Evolutionary conservation across 305 asterid species (phyloP).

Genomic region (Fraxinus floribunda): DNA sequence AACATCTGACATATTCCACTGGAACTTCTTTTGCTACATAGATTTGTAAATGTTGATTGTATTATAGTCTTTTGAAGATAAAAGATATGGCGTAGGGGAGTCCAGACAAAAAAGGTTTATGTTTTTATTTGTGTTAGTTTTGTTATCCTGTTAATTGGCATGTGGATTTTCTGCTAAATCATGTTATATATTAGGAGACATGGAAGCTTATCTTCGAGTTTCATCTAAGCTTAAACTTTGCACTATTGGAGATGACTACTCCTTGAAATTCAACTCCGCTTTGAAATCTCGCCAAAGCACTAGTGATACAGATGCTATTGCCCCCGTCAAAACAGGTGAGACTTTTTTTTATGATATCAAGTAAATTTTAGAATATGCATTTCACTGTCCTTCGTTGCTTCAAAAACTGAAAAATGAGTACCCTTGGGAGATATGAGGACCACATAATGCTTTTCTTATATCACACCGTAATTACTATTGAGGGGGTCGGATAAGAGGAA

Average conservation of each 20-base stretch:
- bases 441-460: background rate
- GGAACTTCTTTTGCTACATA: background rate
- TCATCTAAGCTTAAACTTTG: conserved; percentile 84
- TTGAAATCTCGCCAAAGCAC: conserved; percentile 50
- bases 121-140: background rate
- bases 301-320: conserved; percentile 55
- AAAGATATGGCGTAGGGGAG: background rate
- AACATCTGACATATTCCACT: background rate
- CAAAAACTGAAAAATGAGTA: conserved; percentile 20
- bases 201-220: conserved; percentile 63
- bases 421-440: conserved; percentile 1
- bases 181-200: conserved; percentile 54
- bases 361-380: background rate
- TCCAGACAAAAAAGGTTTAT: background rate
- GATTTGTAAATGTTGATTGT: background rate
- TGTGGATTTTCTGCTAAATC: background rate
- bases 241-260: conserved; percentile 57
- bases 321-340: conserved; percentile 62
- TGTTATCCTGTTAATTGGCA: background rate
- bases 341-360: background rate
- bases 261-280: conserved; percentile 47
- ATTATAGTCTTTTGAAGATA: background rate
- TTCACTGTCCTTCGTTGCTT: conserved; percentile 16
- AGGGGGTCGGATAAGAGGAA: conserved; percentile 7
- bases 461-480: background rate